A percentile compares a stretch with the other conserved stretches of the same genome.
phyloP scores from a whole-genome alignment of 805 yeast genomes.

The Naumovozyma castellii region DNA sequence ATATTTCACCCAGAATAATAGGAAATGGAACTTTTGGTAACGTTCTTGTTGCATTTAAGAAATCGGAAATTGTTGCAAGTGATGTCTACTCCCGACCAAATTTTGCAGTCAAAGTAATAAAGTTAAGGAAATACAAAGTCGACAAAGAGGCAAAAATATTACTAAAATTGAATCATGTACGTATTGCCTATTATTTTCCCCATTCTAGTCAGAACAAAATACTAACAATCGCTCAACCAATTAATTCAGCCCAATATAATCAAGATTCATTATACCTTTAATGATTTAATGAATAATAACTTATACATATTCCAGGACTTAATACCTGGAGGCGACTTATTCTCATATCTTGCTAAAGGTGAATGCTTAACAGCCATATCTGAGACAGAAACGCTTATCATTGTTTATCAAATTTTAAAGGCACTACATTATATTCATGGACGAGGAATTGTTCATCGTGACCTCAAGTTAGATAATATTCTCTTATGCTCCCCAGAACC shows the following conservation, averaged over 20 bases:
- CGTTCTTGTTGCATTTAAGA: conserved; percentile 27
- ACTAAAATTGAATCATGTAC: conserved; percentile 29
- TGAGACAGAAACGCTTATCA: conserved; percentile 46
- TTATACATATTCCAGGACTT: conserved; percentile 42
- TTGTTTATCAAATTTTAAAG: conserved; percentile 45
- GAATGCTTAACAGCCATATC: conserved; percentile 34
- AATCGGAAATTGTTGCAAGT: neutral
- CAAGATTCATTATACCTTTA: conserved; percentile 32
- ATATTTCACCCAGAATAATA: conserved; percentile 32
- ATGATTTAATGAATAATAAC: conserved; percentile 15
- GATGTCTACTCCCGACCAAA: conserved; percentile 11
- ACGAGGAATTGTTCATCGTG: conserved; percentile 52
- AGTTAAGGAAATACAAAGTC: conserved; percentile 21
- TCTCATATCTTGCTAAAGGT: conserved; percentile 42
- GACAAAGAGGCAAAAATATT: conserved; percentile 39
- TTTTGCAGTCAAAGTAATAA: conserved; percentile 44
- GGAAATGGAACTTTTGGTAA: conserved; percentile 55
- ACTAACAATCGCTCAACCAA: no score
- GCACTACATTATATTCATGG: conserved; percentile 50
- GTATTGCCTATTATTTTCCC: conserved; percentile 7
- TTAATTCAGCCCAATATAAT: conserved; percentile 36
- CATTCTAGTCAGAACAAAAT: no score
- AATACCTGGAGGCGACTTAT: conserved; percentile 50
- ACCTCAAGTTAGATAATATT: conserved; percentile 57
- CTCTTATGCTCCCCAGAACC: conserved; percentile 45